Conservation (phyloP, 2,329 filamentous ascomycete species). For the Arthrobotrys sphaeroides region DNA sequence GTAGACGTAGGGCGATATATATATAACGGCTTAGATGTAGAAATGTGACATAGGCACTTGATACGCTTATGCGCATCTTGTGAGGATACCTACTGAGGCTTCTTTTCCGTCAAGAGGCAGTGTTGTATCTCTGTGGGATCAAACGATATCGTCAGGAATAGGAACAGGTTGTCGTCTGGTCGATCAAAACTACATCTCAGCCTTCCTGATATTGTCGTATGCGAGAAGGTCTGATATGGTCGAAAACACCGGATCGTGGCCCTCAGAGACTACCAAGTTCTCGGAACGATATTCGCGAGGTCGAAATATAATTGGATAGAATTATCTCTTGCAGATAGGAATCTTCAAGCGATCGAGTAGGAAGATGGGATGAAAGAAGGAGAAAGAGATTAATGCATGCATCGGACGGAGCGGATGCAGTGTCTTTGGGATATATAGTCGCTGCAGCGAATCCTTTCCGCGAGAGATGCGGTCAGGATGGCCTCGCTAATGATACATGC, state of each 20-base stretch:
- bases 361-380: slow-evolving; percentile 48
- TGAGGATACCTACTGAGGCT: slow-evolving; percentile 17
- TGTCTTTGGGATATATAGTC: slow-evolving; percentile 45
- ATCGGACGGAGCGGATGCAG: slow-evolving; percentile 39
- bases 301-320: slow-evolving; percentile 41
- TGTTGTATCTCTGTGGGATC: not conserved
- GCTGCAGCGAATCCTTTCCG: slow-evolving; percentile 36
- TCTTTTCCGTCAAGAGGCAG: not conserved
- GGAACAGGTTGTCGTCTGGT: not conserved
- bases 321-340: slow-evolving; percentile 31
- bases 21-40: not conserved
- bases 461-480: slow-evolving; percentile 48
- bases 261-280: slow-evolving; percentile 9
- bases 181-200: slow-evolving; percentile 38
- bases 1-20: not conserved
- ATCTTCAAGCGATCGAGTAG: slow-evolving; percentile 49
- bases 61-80: not conserved
- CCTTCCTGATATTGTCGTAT: slow-evolving; percentile 10
- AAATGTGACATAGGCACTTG: slow-evolving; percentile 3
- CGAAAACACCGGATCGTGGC: slow-evolving; percentile 31
- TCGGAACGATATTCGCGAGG: slow-evolving; percentile 21
- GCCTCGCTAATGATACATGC: slow-evolving; percentile 52
- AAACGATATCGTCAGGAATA: slow-evolving; percentile 6
- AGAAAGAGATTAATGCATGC: slow-evolving; percentile 46
- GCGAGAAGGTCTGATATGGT: slow-evolving; percentile 10